Evolutionary conservation across 1,139 yeast species (phyloP), one percentile per base, ranked within the genome.

Genomic region (Yamadazyma jaroonii): DNA sequence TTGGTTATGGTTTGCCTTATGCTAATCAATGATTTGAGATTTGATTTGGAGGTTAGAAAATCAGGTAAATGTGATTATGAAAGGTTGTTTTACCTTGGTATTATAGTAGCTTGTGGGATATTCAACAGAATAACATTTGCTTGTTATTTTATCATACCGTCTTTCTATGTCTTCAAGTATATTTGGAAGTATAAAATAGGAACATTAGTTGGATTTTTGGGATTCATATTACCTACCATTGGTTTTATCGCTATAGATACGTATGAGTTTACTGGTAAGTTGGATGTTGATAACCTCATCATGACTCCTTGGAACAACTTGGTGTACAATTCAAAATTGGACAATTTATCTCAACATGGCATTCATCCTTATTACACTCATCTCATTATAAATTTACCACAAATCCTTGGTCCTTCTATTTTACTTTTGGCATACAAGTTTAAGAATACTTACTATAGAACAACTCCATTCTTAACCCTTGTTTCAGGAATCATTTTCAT

Each of bases 71-170:
- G 42, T 26, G 34, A 42, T 17, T 43, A 48, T 29, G 21, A 39
- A 20, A 47, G 36, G 53, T 66, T 46, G 39, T 62, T 13, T 15
- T 67, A 24, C 50, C 45, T 83, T 7, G 96, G 95, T 0, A 41
- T 62, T 0, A 38, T 84, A 1, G 52, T 79, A 1, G 67, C 84
- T 0, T 41, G 89, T 24, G 98, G 97, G 0, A 47, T 78, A 0
- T 92, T 90, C 64, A 92, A 89, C 56, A 68, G 98, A 48, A 75
- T 89, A 28, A 88, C 97, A 0, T 90, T 90, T 52, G 74, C 82
- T 0, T 84, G 84, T 0, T 92, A 87, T 63, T 53, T 92, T 35
- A 35, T 82, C 0, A 41, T 85, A 3, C 97, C 97, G 2, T 50
- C 64, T 6, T 40, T 62, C 41, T 69, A 57, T 38, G 50, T 77